Evolutionary conservation across 495 filamentous ascomycete genomes (phyloP).

Genomic region (Xylaria grammica): DNA sequence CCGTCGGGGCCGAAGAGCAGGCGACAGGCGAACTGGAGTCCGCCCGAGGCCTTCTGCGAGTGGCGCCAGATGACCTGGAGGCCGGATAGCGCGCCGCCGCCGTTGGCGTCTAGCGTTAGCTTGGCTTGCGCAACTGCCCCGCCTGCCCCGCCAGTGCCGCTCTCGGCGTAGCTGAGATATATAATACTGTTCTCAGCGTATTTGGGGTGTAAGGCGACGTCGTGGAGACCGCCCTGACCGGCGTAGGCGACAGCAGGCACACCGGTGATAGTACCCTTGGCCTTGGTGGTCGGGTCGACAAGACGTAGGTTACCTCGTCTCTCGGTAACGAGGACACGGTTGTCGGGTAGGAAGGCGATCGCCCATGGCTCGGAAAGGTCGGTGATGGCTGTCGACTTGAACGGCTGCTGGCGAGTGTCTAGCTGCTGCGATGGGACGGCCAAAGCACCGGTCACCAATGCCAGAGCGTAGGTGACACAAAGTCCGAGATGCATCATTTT

Average conservation of each 20-base stretch:
- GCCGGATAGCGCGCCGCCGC: slow-evolving; percentile 40
- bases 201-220: slow-evolving; percentile 43
- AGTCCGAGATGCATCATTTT: slow-evolving; percentile 44
- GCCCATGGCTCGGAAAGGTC: slow-evolving; percentile 41
- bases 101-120: slow-evolving; percentile 39
- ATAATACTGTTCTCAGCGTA: slow-evolving; percentile 42
- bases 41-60: slow-evolving; percentile 36
- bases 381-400: slow-evolving; percentile 39
- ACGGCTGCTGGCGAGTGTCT: slow-evolving; percentile 40
- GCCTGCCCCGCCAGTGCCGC: slow-evolving; percentile 36
- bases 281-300: slow-evolving; percentile 40
- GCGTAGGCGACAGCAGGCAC: slow-evolving; percentile 42
- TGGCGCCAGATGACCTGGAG: slow-evolving; percentile 46
- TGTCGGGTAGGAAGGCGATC: slow-evolving; percentile 44
- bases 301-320: slow-evolving; percentile 40
- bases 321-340: slow-evolving; percentile 44
- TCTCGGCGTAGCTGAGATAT: slow-evolving; percentile 46
- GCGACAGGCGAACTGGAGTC: slow-evolving; percentile 39
- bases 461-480: slow-evolving; percentile 40
- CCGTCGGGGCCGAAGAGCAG: slow-evolving; percentile 40
- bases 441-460: slow-evolving; percentile 38
- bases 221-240: slow-evolving; percentile 43
- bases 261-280: slow-evolving; percentile 41
- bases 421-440: slow-evolving; percentile 39
- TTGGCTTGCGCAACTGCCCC: slow-evolving; percentile 43